phyloP scores from a whole-genome alignment of 805 yeast genomes.

The Pichia pseudocactophila region DNA sequence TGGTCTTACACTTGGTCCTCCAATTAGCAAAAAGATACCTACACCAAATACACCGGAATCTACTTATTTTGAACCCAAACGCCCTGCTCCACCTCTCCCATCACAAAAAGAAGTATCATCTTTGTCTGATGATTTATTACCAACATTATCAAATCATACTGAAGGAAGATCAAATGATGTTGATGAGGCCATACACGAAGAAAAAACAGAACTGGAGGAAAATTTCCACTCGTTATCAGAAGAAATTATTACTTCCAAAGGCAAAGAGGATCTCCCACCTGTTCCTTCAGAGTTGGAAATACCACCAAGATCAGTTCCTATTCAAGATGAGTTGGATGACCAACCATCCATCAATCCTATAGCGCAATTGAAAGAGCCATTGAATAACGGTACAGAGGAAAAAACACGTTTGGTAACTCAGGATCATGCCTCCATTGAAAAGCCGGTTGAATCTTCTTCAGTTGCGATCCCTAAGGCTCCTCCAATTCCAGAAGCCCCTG shows the following conservation, averaged over 20 bases:
- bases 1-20: not conserved
- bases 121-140: not conserved
- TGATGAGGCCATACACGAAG: slow-evolving; percentile 2
- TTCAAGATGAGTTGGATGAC: not conserved
- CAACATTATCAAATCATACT: not conserved
- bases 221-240: slow-evolving; percentile 1
- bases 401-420: not conserved
- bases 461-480: slow-evolving; percentile 15
- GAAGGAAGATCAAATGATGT: not conserved
- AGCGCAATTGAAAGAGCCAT: not conserved
- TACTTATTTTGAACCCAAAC: slow-evolving; percentile 8
- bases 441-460: not conserved
- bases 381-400: not conserved
- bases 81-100: slow-evolving; percentile 12
- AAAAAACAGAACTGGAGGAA: slow-evolving; percentile 5
- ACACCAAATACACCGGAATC: not conserved
- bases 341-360: not conserved
- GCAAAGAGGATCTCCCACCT: slow-evolving; percentile 7
- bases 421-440: too few relatives aligned
- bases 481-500: slow-evolving; percentile 7
- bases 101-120: not conserved
- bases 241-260: not conserved
- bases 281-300: not conserved
- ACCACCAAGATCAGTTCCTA: not conserved
- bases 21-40: not conserved